Evolutionary conservation across 23 red algal genomes (phyloP).

Genomic region (Gracilaria domingensis): DNA sequence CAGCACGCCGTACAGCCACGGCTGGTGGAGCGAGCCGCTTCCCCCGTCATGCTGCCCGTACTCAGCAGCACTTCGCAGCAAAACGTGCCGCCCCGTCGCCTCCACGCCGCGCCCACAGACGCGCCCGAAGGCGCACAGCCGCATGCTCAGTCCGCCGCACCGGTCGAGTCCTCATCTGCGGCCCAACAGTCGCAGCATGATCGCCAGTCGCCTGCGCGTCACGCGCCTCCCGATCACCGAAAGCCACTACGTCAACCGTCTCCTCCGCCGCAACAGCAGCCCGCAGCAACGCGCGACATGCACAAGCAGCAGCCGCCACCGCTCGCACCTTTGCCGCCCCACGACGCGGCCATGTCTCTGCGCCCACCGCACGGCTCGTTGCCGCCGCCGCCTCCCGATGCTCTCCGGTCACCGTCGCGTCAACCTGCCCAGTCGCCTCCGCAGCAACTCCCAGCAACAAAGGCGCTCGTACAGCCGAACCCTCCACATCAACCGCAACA

Average conservation of each 20-base stretch:
- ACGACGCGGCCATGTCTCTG: not conserved
- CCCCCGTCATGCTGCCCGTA: constrained; percentile 28
- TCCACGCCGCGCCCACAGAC: not conserved
- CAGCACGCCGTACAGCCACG: constrained; percentile 9
- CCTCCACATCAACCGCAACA: constrained; percentile 17
- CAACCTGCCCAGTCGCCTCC: not conserved
- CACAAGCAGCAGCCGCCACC: not conserved
- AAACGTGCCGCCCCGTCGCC: not conserved
- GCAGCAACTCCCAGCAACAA: not conserved
- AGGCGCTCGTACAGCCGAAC: not conserved
- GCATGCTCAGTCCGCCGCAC: not conserved
- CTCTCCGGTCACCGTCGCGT: constrained; percentile 5
- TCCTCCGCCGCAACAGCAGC: not conserved
- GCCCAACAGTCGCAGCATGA: not conserved
- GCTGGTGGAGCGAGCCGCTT: constrained; percentile 24
- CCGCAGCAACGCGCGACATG: not conserved
- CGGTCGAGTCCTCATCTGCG: not conserved
- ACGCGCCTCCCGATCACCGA: not conserved
- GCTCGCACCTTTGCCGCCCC: not conserved
- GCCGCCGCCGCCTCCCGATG: not conserved
- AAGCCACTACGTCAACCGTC: not conserved
- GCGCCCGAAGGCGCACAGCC: not conserved
- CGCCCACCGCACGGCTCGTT: constrained; percentile 7
- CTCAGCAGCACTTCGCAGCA: constrained; percentile 8
- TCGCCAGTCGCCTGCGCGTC: not conserved